Evolutionary conservation across 2,329 filamentous ascomycete species (phyloP).

Genomic region (Spiromastix sp.): DNA sequence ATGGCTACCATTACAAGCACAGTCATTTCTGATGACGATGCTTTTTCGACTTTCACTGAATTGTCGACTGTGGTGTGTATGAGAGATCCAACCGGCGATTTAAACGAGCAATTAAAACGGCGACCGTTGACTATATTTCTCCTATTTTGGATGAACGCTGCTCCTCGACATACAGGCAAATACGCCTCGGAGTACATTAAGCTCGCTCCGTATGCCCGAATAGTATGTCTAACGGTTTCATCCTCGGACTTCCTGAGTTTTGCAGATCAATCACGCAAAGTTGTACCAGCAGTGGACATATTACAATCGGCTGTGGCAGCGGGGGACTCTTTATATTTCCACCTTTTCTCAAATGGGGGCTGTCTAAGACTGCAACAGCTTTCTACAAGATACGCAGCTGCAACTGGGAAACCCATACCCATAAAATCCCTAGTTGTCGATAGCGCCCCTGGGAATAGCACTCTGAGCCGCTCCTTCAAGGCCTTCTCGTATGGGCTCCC

Average conservation of each 20-base stretch:
- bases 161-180: constrained; percentile 34
- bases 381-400: constrained; percentile 26
- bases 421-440: constrained; percentile 36
- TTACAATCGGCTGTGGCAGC: not conserved
- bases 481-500: constrained; percentile 29
- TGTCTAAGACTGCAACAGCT: constrained; percentile 29
- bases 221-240: constrained; percentile 31
- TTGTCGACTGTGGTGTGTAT: constrained; percentile 31
- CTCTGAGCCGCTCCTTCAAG: constrained; percentile 15
- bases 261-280: constrained; percentile 18
- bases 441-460: constrained; percentile 33
- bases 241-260: constrained; percentile 21
- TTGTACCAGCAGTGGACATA: no score
- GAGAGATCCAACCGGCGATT: constrained; percentile 18
- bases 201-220: constrained; percentile 33
- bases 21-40: no score
- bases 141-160: constrained; percentile 41
- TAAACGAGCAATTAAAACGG: no score
- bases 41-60: constrained; percentile 19
- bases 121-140: constrained; percentile 31
- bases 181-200: constrained; percentile 36
- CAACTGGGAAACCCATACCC: constrained; percentile 25
- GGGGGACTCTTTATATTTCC: constrained; percentile 27
- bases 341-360: constrained; percentile 44
- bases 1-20: no score